These are phyloP conservation scores for Hippophae gyantsensis DNA, from an alignment of 306 rosid genomes.

Conservation along the genomic window DNA sequence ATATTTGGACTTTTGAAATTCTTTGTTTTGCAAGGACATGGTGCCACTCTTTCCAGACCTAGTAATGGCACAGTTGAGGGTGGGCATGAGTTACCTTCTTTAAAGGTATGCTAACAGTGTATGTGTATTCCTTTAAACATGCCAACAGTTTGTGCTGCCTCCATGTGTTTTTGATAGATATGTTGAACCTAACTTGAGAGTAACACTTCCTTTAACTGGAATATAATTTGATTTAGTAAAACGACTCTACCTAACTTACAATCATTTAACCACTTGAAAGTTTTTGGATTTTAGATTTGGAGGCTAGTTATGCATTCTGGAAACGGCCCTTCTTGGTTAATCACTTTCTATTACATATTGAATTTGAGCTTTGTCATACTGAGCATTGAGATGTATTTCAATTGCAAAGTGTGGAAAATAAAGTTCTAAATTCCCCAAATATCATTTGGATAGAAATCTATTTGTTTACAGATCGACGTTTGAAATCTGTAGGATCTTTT, in stretches of 20 bases:
- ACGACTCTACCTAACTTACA: too few relatives aligned
- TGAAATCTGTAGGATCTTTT: too few relatives aligned
- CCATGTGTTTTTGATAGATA: neutral
- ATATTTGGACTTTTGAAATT: conserved; percentile 23
- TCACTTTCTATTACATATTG: neutral
- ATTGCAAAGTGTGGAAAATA: neutral
- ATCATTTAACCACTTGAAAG: too few relatives aligned
- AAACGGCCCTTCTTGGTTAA: neutral
- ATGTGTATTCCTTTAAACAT: neutral
- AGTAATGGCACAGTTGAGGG: conserved; percentile 48
- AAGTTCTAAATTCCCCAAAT: neutral
- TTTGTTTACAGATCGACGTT: neutral
- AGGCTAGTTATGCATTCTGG: neutral
- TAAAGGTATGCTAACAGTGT: conserved; percentile 48
- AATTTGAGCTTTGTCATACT: neutral
- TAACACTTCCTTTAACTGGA: too few relatives aligned
- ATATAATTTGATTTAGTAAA: too few relatives aligned
- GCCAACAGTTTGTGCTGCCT: neutral
- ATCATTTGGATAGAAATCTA: neutral
- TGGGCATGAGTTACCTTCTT: conserved; percentile 53
- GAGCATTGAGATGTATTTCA: neutral
- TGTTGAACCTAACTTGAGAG: conserved; percentile 3
- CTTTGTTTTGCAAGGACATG: conserved; percentile 40
- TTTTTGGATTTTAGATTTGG: too few relatives aligned
- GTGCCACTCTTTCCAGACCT: conserved; percentile 45